phyloP scores from a whole-genome alignment of 2,329 filamentous ascomycete species.

The Ceratocystis albifundus region DNA sequence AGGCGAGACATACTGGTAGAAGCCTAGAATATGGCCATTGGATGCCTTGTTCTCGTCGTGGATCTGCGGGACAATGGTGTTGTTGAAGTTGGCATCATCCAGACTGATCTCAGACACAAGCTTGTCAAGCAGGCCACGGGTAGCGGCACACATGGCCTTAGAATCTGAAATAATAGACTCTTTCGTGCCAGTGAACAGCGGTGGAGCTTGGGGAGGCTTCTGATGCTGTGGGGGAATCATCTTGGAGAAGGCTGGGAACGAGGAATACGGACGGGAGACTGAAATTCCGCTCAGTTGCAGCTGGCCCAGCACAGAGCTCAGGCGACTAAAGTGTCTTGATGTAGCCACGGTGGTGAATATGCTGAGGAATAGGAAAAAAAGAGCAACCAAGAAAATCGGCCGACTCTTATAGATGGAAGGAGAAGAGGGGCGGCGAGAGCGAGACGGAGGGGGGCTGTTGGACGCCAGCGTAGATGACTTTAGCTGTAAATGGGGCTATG shows the following conservation, averaged over 20 bases:
- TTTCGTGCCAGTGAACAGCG: slow-evolving; percentile 64
- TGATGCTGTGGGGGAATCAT: slow-evolving; percentile 59
- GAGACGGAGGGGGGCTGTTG: slow-evolving; percentile 7
- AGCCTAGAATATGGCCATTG: slow-evolving; percentile 55
- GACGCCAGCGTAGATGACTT: slow-evolving; percentile 14
- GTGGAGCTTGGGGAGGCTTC: slow-evolving; percentile 65
- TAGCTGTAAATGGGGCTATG: not conserved
- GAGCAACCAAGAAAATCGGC: slow-evolving; percentile 30
- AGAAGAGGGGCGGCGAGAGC: slow-evolving; percentile 13
- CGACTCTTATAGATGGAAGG: slow-evolving; percentile 16
- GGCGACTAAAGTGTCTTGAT: slow-evolving; percentile 46
- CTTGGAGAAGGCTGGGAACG: slow-evolving; percentile 23
- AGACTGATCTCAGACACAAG: slow-evolving; percentile 51
- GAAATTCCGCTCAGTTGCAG: slow-evolving; percentile 34
- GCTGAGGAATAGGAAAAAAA: slow-evolving; percentile 45
- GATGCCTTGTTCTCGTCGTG: slow-evolving; percentile 56
- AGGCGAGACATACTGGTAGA: slow-evolving; percentile 68
- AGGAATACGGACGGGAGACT: slow-evolving; percentile 27
- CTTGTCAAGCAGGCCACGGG: slow-evolving; percentile 53
- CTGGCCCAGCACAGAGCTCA: slow-evolving; percentile 47
- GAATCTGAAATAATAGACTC: slow-evolving; percentile 56
- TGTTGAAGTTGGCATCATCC: slow-evolving; percentile 42
- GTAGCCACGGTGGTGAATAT: slow-evolving; percentile 55
- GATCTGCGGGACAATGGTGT: slow-evolving; percentile 55
- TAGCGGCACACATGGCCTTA: slow-evolving; percentile 51